These are phyloP conservation scores for Cyclospora cayetanensis DNA, from an alignment of 169 alveolate genomes.

Conservation along the genomic window DNA sequence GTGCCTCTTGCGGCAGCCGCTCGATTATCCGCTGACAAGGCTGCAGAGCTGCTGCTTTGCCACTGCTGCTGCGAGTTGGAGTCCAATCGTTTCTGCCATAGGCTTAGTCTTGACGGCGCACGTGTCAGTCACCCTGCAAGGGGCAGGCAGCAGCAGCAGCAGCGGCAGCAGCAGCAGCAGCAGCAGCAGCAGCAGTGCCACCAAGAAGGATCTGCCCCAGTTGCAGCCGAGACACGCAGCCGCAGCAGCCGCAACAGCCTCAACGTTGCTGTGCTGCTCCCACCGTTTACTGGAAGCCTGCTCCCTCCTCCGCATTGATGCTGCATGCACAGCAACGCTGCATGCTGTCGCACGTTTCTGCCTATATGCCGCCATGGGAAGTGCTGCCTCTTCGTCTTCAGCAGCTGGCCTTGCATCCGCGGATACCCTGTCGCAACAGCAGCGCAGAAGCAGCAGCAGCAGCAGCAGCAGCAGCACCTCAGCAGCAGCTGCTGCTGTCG, in stretches of 20 bases:
- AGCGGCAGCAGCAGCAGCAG: conserved; percentile 5
- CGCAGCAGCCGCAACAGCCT: neutral
- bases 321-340: conserved; percentile 19
- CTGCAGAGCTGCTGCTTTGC: neutral
- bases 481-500: neutral
- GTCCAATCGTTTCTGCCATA: conserved; percentile 3
- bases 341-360: neutral
- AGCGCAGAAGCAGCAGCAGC: neutral
- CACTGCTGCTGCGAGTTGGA: conserved; percentile 31
- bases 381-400: conserved; percentile 26
- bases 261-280: conserved; percentile 2
- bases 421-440: neutral
- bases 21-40: neutral
- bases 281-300: conserved; percentile 14
- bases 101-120: conserved; percentile 8
- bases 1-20: neutral
- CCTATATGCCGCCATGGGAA: conserved; percentile 25
- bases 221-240: neutral
- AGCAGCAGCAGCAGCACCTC: neutral
- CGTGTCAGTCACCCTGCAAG: conserved; percentile 10
- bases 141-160: neutral
- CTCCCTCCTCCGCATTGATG: conserved; percentile 13
- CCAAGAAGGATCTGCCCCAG: neutral
- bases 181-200: neutral
- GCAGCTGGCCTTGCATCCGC: conserved; percentile 10